These are phyloP conservation scores for Eucalyptus sideroxylon DNA, from an alignment of 345 rosid genomes.

Conservation along the genomic window DNA sequence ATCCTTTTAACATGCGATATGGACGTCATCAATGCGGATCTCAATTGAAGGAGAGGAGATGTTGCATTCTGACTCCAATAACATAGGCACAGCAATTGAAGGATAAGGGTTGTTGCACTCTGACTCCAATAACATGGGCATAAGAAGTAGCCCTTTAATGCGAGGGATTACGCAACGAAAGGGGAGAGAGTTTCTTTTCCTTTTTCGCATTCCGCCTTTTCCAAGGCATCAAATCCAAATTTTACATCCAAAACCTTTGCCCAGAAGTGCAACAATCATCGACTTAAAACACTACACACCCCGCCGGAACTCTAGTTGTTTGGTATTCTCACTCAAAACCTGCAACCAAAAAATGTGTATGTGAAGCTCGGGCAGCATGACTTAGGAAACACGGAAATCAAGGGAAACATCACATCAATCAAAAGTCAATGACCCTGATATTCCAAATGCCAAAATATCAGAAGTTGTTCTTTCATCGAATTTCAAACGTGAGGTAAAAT, in stretches of 20 bases:
- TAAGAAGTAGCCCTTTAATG: neutral
- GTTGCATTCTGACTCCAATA: neutral
- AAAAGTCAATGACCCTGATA: neutral
- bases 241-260: neutral
- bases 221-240: neutral
- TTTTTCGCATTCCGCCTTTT: neutral
- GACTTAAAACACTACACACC: constrained; percentile 12
- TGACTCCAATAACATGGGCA: too few species aligned
- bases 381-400: neutral
- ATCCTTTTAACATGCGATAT: neutral
- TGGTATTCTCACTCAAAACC: constrained; percentile 70
- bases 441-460: neutral
- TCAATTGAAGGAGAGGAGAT: neutral
- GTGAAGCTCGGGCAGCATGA: neutral
- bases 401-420: neutral
- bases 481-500: neutral
- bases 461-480: neutral
- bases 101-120: too few species aligned
- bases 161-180: neutral
- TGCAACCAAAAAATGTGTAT: neutral
- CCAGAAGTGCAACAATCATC: neutral
- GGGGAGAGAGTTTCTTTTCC: neutral
- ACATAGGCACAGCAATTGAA: neutral
- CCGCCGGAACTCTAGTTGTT: constrained; percentile 64
- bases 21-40: neutral